Conservation (phyloP, 2,329 filamentous ascomycete genomes). For the Colletotrichum falcatum region DNA sequence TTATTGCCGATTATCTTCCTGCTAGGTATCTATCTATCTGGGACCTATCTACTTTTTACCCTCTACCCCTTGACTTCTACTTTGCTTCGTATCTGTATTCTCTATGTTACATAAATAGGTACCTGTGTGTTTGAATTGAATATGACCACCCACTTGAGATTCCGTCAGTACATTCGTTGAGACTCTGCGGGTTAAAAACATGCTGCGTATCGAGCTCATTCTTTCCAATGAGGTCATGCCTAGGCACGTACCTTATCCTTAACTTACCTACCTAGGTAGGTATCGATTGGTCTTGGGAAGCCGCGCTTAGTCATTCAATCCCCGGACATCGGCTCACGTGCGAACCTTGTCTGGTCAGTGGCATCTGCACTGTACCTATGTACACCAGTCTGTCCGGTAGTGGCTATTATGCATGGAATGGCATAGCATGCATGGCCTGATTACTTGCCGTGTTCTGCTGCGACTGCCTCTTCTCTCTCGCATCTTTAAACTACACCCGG, state of each 20-base stretch:
- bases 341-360: slow-evolving; percentile 32
- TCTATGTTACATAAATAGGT: too few species aligned
- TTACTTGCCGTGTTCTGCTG: slow-evolving; percentile 19
- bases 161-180: background rate
- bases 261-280: background rate
- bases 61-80: too few species aligned
- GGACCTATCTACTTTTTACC: too few species aligned
- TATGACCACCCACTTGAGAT: too few species aligned
- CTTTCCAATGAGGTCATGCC: slow-evolving; percentile 32
- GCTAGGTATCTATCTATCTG: too few species aligned
- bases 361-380: background rate
- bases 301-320: slow-evolving; percentile 14
- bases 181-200: too few species aligned
- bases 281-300: slow-evolving; percentile 1
- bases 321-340: slow-evolving; percentile 36
- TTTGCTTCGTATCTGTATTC: too few species aligned
- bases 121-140: too few species aligned
- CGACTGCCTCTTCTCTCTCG: background rate
- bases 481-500: slow-evolving; percentile 22
- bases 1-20: slow-evolving; percentile 32
- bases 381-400: background rate
- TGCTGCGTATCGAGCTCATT: background rate
- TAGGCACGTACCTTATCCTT: too few species aligned
- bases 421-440: background rate
- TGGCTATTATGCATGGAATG: slow-evolving; percentile 22